Evolutionary conservation across 169 alveolate genomes (phyloP).

Genomic region (Sarcocystis neurona): DNA sequence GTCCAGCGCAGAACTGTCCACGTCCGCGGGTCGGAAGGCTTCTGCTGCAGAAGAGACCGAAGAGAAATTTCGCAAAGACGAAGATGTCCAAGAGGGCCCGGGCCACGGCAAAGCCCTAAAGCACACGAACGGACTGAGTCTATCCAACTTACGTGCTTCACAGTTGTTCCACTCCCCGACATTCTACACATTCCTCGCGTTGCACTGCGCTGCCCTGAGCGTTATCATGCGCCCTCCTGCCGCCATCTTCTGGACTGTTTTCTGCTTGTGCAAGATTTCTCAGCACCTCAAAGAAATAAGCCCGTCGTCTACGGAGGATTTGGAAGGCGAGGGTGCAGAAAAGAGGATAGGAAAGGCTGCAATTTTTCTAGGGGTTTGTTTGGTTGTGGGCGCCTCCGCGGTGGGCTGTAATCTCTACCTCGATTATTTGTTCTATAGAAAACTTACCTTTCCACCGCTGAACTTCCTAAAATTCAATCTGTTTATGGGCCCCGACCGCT

Average conservation of each 20-base stretch:
- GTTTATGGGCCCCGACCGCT: slow-evolving; percentile 26
- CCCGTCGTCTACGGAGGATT: not conserved
- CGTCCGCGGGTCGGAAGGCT: too few relatives aligned
- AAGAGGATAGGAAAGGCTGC: not conserved
- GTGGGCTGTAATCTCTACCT: not conserved
- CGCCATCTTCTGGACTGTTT: slow-evolving; percentile 25
- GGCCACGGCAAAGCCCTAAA: not conserved
- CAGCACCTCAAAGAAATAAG: not conserved
- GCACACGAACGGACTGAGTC: not conserved
- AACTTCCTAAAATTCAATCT: slow-evolving; percentile 49
- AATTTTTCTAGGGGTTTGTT: not conserved
- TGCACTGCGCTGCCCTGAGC: not conserved
- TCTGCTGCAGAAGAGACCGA: too few relatives aligned
- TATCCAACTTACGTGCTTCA: not conserved
- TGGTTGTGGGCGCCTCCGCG: slow-evolving; percentile 10
- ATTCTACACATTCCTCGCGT: too few relatives aligned
- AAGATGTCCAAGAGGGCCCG: not conserved
- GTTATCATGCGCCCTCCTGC: slow-evolving; percentile 42
- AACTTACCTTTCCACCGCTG: slow-evolving; percentile 18
- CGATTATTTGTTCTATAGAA: not conserved
- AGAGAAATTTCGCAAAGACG: not conserved
- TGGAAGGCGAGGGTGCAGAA: not conserved
- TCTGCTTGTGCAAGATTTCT: not conserved
- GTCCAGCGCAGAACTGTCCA: not conserved
- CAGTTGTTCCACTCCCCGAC: not conserved